These are phyloP conservation scores for Metschnikowia sp. DNA, from an alignment of 805 yeast species.

Conservation along the genomic window DNA sequence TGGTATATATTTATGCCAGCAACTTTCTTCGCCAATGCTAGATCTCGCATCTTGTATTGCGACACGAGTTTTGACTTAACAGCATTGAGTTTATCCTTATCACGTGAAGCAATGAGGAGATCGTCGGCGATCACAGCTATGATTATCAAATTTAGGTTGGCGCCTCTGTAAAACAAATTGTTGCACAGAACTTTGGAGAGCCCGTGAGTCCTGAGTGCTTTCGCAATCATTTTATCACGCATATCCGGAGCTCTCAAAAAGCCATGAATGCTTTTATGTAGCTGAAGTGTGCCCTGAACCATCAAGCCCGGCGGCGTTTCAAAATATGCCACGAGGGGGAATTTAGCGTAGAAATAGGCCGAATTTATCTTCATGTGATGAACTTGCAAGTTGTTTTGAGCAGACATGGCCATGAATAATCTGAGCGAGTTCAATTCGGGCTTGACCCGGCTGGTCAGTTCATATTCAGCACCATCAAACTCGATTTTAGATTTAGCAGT, in stretches of 20 bases:
- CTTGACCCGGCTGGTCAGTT: not conserved
- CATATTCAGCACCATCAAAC: not conserved
- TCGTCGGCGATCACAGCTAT: not conserved
- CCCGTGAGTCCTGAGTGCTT: not conserved
- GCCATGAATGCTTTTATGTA: not conserved
- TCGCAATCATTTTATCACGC: not conserved
- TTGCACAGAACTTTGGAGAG: not conserved
- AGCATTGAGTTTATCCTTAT: not conserved
- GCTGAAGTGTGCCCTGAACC: not conserved
- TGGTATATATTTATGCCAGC: not conserved
- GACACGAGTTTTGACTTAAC: not conserved
- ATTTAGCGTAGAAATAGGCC: not conserved
- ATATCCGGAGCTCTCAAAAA: not conserved
- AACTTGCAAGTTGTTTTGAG: not conserved
- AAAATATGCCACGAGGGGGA: not conserved
- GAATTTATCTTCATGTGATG: not conserved
- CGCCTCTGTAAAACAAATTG: not conserved
- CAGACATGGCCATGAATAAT: not conserved
- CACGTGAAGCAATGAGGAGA: not conserved
- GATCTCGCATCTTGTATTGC: constrained; percentile 1
- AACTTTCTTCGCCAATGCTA: not conserved
- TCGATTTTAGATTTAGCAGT: not conserved
- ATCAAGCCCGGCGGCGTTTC: not conserved
- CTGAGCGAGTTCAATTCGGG: not conserved
- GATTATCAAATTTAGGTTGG: not conserved